phyloP scores from a whole-genome alignment of 148 eudicot species.

The Chenopodium formosanum region DNA sequence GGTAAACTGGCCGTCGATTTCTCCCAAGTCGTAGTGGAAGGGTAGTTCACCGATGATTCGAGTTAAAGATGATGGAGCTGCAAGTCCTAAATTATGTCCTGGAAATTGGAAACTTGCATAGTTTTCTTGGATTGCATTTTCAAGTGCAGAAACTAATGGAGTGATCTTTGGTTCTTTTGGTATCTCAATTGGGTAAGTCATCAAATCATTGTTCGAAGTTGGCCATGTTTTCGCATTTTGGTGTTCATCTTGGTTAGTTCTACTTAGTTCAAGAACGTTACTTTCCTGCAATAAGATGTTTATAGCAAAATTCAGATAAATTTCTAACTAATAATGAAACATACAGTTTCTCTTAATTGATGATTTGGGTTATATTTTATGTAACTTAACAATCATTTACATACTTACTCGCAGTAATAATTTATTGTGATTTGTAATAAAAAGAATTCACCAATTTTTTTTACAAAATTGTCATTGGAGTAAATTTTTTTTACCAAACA shows the following conservation, averaged over 20 bases:
- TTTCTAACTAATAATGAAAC: no score
- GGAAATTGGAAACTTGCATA: constrained; percentile 73
- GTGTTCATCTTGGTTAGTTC: constrained; percentile 20
- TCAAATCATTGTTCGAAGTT: constrained; percentile 1
- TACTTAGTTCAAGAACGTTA: constrained; percentile 17
- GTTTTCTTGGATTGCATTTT: constrained; percentile 55
- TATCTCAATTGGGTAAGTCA: constrained; percentile 14
- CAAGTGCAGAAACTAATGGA: constrained; percentile 59
- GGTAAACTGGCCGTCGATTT: constrained; percentile 60
- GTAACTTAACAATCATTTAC: no score
- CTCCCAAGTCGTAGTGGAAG: constrained; percentile 55
- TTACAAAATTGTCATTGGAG: no score
- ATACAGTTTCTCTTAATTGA: no score
- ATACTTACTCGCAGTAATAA: no score
- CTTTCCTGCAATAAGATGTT: constrained; percentile 29
- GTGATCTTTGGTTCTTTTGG: constrained; percentile 22
- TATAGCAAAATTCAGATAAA: no score
- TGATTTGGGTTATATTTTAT: no score
- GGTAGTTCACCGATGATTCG: constrained; percentile 53
- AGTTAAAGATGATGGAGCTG: constrained; percentile 61
- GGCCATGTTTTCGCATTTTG: constrained; percentile 2
- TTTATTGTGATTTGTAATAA: no score
- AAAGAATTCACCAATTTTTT: no score
- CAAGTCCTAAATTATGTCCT: constrained; percentile 70
- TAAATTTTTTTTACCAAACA: no score